These are phyloP conservation scores for Stagonosporopsis tanaceti DNA, from an alignment of 2,329 filamentous ascomycete genomes.

Conservation along the genomic window DNA sequence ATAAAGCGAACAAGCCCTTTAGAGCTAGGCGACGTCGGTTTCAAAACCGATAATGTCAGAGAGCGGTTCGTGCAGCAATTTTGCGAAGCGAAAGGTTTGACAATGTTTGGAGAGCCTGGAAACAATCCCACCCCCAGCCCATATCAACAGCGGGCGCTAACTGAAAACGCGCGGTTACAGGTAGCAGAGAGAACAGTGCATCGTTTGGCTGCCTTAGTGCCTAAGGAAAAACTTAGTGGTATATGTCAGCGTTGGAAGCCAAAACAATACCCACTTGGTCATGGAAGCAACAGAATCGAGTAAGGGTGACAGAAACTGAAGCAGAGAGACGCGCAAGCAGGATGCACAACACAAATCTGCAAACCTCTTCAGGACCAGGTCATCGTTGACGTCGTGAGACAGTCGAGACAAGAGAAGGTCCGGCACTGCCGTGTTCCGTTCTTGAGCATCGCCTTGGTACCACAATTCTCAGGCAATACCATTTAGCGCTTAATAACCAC, in stretches of 20 bases:
- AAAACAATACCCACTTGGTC: conserved; percentile 3
- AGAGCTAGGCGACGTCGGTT: conserved; percentile 45
- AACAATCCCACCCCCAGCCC: conserved; percentile 46
- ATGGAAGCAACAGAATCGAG: neutral
- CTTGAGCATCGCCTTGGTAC: conserved; percentile 42
- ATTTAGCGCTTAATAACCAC: conserved; percentile 33
- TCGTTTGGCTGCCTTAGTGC: conserved; percentile 23
- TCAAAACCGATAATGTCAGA: conserved; percentile 51
- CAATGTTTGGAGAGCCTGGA: conserved; percentile 46
- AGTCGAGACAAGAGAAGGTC: conserved; percentile 41
- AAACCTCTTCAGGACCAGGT: conserved; percentile 29
- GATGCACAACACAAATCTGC: conserved; percentile 10
- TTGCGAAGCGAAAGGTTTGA: conserved; percentile 50
- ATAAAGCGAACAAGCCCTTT: conserved; percentile 42
- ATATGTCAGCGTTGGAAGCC: conserved; percentile 12
- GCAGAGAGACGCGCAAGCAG: conserved; percentile 30
- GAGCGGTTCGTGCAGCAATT: conserved; percentile 46
- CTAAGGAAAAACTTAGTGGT: conserved; percentile 12
- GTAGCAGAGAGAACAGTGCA: conserved; percentile 41
- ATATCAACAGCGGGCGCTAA: conserved; percentile 48
- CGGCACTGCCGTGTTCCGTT: conserved; percentile 44
- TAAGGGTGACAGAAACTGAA: neutral
- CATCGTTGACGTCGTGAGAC: conserved; percentile 44
- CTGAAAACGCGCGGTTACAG: conserved; percentile 40
- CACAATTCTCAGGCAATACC: conserved; percentile 31